Percentiles rank a stretch among this genome's conserved stretches.
Conservation (phyloP, 2,329 filamentous ascomycete species). For the Cyphellophora attinorum region DNA sequence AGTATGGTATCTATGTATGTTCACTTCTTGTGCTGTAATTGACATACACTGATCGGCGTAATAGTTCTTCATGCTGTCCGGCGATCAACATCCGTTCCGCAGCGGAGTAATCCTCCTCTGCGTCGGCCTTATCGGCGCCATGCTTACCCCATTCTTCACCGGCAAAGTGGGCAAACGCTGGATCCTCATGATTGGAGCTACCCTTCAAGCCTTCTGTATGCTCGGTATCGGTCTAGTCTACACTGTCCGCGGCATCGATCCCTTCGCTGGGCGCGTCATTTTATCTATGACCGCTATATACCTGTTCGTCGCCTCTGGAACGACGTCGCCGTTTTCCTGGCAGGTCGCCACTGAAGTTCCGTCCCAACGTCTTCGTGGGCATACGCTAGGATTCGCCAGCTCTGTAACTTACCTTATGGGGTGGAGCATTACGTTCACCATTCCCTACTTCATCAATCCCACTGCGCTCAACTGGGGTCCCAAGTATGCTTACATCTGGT, state of each 20-base stretch:
- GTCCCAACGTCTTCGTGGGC: constrained; percentile 3
- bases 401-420: constrained; percentile 4
- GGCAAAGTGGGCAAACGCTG: constrained; percentile 5
- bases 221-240: constrained; percentile 4
- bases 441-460: constrained; percentile 8
- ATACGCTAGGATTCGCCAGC: constrained; percentile 4
- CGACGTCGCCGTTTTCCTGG: constrained; percentile 4
- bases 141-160: constrained; percentile 6
- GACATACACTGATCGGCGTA: no score
- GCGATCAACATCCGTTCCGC: constrained; percentile 5
- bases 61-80: constrained; percentile 8
- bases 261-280: constrained; percentile 1
- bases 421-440: constrained; percentile 6
- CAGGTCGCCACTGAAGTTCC: constrained; percentile 7
- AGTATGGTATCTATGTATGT: constrained; percentile 7
- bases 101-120: constrained; percentile 5
- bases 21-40: no score
- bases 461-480: constrained; percentile 7
- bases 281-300: constrained; percentile 5
- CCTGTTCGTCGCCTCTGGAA: constrained; percentile 4
- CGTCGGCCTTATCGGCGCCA: constrained; percentile 4
- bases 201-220: constrained; percentile 5
- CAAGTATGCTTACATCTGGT: constrained; percentile 8
- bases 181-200: constrained; percentile 3
- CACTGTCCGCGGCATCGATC: constrained; percentile 4